Evolutionary conservation across 208 protist species (phyloP), one percentile per base, ranked within the genome.

Genomic region (Acanthamoeba lenticulata): DNA sequence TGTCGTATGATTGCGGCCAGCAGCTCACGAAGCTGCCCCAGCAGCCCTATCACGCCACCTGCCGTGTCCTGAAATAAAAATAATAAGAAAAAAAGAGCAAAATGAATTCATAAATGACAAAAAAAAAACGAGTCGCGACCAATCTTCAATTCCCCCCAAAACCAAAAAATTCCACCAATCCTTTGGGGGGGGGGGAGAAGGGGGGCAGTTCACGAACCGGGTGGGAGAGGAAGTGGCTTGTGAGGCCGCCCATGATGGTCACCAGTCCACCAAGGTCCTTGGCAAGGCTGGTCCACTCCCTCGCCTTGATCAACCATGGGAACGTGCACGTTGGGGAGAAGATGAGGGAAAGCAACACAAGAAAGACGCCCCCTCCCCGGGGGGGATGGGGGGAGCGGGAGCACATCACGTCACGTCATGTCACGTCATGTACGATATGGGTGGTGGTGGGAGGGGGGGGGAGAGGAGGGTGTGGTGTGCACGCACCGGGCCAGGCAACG

Each of bases 261-360:
- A 29, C 74, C 38, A 85, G 44, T 21, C 74, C 74, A 34, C 74
- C 74, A 2, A 85, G 74, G 19, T 85, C 74, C 74, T 55, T 85
- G 19, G 74, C 15, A 36, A 85, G 42, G 21, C 36, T 42, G 2
- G 55, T 24, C 74, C 74, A 85, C 6, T 85, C 74, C 42, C 9
- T 55, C 2, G 74, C 24, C 74, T 85, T 2, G 45, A n/a, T n/a
- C n/a, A n/a, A n/a, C n/a, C n/a, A n/a, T n/a, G n/a, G 5, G 27
- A 69, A 69, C 29, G 60, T 5, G 45, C 45, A 49, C 5, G 15
- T 49, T 5, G 45, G 45, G 5, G 5, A 5, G 9, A 49, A 5
- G 45, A 49, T 49, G 45, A 49, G 45, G 15, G 15, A 15, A 19
- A 5, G 45, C 45, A 49, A 15, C 45, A 49, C 45, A 15, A 19